Conservation (phyloP, 495 filamentous ascomycete genomes). For the Neurospora hispaniola region DNA sequence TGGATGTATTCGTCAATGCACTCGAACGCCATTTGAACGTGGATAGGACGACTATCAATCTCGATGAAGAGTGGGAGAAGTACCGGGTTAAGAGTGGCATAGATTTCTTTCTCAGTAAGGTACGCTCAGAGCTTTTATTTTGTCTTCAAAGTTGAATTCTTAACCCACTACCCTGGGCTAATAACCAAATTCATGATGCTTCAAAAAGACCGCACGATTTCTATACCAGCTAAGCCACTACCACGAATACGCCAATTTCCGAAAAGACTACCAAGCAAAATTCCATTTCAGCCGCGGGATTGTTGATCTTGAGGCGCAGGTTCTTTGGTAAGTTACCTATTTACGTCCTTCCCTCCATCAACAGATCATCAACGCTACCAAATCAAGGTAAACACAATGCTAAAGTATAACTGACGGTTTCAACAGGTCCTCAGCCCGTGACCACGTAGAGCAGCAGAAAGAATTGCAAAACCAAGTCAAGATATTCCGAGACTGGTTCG, state of each 20-base stretch:
- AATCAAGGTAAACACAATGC: too few species aligned
- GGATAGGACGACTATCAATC: background rate
- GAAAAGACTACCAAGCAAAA: background rate
- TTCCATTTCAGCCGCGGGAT: background rate
- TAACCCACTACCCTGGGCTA: background rate
- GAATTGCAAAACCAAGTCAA: background rate
- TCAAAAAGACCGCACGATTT: background rate
- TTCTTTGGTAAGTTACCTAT: background rate
- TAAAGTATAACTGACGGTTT: background rate
- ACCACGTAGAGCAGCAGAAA: background rate
- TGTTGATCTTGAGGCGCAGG: background rate
- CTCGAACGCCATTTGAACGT: background rate
- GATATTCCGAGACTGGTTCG: slow-evolving; percentile 11
- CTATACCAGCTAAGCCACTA: background rate
- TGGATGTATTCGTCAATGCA: background rate
- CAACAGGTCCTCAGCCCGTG: slow-evolving; percentile 9
- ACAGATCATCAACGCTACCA: background rate
- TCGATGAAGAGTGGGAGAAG: background rate
- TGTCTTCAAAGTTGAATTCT: background rate
- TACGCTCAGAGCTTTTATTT: background rate
- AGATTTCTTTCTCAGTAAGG: background rate
- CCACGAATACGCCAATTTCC: background rate
- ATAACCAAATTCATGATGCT: background rate
- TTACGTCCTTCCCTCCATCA: background rate
- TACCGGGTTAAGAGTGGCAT: background rate